Evolutionary conservation across 768 basidiomycete genomes (phyloP).

Genomic region (Cytidiella melzeri): DNA sequence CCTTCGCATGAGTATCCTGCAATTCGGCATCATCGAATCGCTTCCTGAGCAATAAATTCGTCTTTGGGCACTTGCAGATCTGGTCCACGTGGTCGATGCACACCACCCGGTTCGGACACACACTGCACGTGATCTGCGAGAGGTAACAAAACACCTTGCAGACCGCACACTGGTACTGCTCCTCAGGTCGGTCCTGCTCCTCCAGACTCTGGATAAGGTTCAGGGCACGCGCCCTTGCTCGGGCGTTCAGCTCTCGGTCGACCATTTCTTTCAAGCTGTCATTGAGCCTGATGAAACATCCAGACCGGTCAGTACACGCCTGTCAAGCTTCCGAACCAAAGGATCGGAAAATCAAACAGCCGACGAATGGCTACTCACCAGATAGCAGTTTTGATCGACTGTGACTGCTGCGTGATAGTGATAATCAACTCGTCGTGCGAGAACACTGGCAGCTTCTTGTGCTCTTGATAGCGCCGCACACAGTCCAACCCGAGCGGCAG

Average conservation of each 20-base stretch:
- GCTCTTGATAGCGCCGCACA: conserved; percentile 83
- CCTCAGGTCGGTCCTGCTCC: conserved; percentile 79
- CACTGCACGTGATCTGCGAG: conserved; percentile 77
- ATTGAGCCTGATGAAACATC: conserved; percentile 54
- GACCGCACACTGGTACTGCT: conserved; percentile 89
- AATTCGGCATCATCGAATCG: conserved; percentile 80
- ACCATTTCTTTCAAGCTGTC: conserved; percentile 86
- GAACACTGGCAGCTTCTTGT: conserved; percentile 92
- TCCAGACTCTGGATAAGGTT: conserved; percentile 67
- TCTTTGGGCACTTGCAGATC: conserved; percentile 61
- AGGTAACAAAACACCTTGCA: conserved; percentile 97
- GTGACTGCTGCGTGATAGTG: conserved; percentile 95
- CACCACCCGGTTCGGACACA: conserved; percentile 68
- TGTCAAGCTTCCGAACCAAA: conserved; percentile 2
- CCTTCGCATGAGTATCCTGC: conserved; percentile 54
- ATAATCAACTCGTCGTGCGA: conserved; percentile 96
- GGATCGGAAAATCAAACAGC: conserved; percentile 1
- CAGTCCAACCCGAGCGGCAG: conserved; percentile 81
- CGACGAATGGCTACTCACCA: conserved; percentile 48
- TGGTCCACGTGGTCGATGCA: conserved; percentile 82
- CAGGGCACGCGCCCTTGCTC: conserved; percentile 52
- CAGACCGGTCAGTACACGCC: neutral
- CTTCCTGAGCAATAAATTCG: conserved; percentile 61
- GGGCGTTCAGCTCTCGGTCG: conserved; percentile 68
- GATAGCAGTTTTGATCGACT: conserved; percentile 85